Conservation (phyloP, 179 eudicot genomes). For the Corrigiola litoralis region DNA sequence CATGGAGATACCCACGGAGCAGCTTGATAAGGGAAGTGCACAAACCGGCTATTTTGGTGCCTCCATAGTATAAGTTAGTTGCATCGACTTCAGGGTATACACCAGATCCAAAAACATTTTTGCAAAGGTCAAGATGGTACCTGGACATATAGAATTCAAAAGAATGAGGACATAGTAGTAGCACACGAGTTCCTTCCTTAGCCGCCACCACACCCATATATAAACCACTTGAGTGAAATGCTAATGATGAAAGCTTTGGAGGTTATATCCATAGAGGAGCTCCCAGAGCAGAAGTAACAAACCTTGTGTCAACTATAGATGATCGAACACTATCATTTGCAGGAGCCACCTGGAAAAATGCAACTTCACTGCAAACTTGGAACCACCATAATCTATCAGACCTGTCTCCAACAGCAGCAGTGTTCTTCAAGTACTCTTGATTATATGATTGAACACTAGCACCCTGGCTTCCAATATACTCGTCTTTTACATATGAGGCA, state of each 20-base stretch:
- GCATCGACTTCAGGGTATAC: constrained; percentile 75
- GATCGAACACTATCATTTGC: constrained; percentile 88
- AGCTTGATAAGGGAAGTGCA: neutral
- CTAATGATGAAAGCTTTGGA: neutral
- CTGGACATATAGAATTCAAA: constrained; percentile 37
- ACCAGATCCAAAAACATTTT: constrained; percentile 81
- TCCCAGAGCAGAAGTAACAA: constrained; percentile 17
- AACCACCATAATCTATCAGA: constrained; percentile 95
- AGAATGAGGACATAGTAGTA: constrained; percentile 3
- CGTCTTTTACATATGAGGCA: constrained; percentile 73
- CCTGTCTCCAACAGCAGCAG: constrained; percentile 33
- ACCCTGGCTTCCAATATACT: constrained; percentile 50
- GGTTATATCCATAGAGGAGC: neutral
- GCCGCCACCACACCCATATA: neutral
- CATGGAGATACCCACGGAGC: neutral
- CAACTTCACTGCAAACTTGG: constrained; percentile 99
- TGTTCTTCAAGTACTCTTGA: constrained; percentile 61
- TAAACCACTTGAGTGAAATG: neutral
- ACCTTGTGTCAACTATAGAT: constrained; percentile 74
- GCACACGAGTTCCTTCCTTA: too few relatives aligned
- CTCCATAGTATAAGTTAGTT: constrained; percentile 89
- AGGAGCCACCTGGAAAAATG: constrained; percentile 98
- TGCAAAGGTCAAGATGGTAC: constrained; percentile 98
- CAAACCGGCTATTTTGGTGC: constrained; percentile 83
- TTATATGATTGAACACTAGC: constrained; percentile 54